Base-by-base conservation (phyloP, 805 yeast species). In the Lipomyces kockii region DNA sequence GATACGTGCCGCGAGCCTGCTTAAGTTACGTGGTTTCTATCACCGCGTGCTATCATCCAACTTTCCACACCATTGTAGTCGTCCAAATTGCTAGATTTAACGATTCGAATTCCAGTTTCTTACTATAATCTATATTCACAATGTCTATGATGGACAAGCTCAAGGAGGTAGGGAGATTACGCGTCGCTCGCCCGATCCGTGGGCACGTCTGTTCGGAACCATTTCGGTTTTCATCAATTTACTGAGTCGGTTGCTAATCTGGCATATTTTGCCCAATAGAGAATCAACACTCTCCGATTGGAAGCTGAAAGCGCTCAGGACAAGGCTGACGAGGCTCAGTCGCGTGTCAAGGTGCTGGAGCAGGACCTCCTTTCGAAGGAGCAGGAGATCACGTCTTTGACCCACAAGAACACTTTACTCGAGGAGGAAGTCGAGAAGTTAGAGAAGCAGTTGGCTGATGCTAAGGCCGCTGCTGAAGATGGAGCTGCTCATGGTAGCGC, bases 301-400 rank as follows among this genome's bases (percentile, higher is more conserved):
- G 98, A 95, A 79, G 94, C 97, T 74, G 99, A 95, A 83, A 84
- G 89, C 76, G 96, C 99, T 92, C 97, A 94, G 84, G 97, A 92
- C 80, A 91, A 92, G 84, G 89, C 95, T 69, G 99, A 95, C 77
- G 97, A 91, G 76, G 86, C 90, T 76, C 81, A 87, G 69, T 87
- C 84, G 71, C 88, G 88, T 79, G 87, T 90, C 82, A 95, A 93
- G 85, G 89, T 85, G 78, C 85, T 94, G 80, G 98, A 94, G 81
- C 98, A 94, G 83, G 97, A 92, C 77, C 85, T 86, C 78, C 83
- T 91, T 74, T 94, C 91, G 74, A 93, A 93, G 83, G 99, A 95
- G 80, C 94, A 95, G 83, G 95, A 91, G 80, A 92, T 95, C 80
- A 92, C 92, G 78, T 85, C 98, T 4, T 86, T 95, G 80, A 88